Percentiles rank a stretch among this genome's conserved stretches.
Evolutionary conservation across 495 filamentous ascomycete genomes (phyloP).

Genomic region (Penicillium bialowiezense): DNA sequence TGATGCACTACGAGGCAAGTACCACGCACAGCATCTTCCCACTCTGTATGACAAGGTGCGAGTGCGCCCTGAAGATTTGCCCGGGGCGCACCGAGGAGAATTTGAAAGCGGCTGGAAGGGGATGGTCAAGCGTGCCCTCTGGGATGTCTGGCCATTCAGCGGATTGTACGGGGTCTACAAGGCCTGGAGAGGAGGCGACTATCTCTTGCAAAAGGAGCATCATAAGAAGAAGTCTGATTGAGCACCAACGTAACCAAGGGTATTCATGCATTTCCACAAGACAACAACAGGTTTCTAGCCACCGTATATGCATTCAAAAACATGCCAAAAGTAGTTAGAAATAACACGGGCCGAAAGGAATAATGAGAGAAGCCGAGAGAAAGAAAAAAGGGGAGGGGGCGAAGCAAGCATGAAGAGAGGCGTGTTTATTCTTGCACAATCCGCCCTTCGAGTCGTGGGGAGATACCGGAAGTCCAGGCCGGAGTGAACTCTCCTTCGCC

Average conservation of each 20-base stretch:
- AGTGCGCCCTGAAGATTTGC: conserved; percentile 18
- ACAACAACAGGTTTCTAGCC: conserved; percentile 1
- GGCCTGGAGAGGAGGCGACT: conserved; percentile 25
- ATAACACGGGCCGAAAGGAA: background rate
- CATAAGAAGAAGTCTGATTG: conserved; percentile 10
- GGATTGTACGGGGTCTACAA: conserved; percentile 25
- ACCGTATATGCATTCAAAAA: conserved; percentile 2
- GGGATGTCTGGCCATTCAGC: conserved; percentile 24
- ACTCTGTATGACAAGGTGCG: conserved; percentile 56
- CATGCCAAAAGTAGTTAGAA: conserved; percentile 1
- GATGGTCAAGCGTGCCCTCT: conserved; percentile 12
- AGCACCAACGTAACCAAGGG: background rate
- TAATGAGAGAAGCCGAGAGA: background rate
- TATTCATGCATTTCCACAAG: conserved; percentile 6
- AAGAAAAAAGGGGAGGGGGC: background rate
- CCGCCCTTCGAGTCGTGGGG: conserved; percentile 72
- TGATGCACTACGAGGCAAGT: conserved; percentile 46
- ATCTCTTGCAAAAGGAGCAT: conserved; percentile 13
- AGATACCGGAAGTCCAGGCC: conserved; percentile 76
- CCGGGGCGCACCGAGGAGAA: conserved; percentile 8
- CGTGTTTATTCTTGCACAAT: conserved; percentile 50
- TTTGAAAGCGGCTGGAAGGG: conserved; percentile 16
- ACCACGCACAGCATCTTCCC: conserved; percentile 45
- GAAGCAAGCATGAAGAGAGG: background rate
- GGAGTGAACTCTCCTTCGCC: conserved; percentile 56